These are phyloP conservation scores for Ophiognomonia clavigignenti-juglandacearum DNA, from an alignment of 2,329 filamentous ascomycete genomes.

Conservation along the genomic window DNA sequence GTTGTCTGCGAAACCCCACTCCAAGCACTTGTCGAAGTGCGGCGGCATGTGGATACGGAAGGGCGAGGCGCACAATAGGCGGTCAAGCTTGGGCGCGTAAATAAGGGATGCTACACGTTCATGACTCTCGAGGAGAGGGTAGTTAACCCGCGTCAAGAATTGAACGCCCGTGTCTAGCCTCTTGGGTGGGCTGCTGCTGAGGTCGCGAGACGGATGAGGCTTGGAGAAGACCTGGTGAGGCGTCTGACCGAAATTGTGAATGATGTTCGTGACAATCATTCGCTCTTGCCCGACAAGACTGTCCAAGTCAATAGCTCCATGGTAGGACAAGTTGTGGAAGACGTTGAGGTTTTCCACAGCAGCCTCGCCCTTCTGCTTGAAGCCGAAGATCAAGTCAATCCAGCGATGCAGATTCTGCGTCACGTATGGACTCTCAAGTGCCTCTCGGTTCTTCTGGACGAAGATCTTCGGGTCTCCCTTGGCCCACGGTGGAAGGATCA, in stretches of 20 bases:
- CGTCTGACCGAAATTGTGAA: slow-evolving; percentile 98
- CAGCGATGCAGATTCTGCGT: slow-evolving; percentile 85
- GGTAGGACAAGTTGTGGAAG: slow-evolving; percentile 93
- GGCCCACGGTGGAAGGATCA: slow-evolving; percentile 90
- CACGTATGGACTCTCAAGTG: slow-evolving; percentile 87
- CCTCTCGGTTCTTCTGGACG: slow-evolving; percentile 91
- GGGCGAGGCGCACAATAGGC: slow-evolving; percentile 75
- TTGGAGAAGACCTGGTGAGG: slow-evolving; percentile 89
- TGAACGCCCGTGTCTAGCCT: slow-evolving; percentile 76
- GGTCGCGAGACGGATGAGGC: slow-evolving; percentile 72
- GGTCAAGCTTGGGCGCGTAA: slow-evolving; percentile 74
- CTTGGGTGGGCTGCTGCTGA: slow-evolving; percentile 56
- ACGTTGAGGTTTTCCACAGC: slow-evolving; percentile 90
- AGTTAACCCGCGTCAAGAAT: slow-evolving; percentile 70
- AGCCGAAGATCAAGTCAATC: slow-evolving; percentile 95
- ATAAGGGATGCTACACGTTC: slow-evolving; percentile 77
- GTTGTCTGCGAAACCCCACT: slow-evolving; percentile 94
- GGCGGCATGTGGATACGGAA: slow-evolving; percentile 86
- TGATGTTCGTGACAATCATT: slow-evolving; percentile 86
- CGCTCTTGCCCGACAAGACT: slow-evolving; percentile 86
- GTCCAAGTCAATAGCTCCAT: slow-evolving; percentile 88
- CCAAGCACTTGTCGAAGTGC: slow-evolving; percentile 81
- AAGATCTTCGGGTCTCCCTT: slow-evolving; percentile 96
- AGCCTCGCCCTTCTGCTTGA: slow-evolving; percentile 88
- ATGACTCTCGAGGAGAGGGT: slow-evolving; percentile 69